Conservation (phyloP, 148 eudicot species). For the Fagopyrum homotropicum region DNA sequence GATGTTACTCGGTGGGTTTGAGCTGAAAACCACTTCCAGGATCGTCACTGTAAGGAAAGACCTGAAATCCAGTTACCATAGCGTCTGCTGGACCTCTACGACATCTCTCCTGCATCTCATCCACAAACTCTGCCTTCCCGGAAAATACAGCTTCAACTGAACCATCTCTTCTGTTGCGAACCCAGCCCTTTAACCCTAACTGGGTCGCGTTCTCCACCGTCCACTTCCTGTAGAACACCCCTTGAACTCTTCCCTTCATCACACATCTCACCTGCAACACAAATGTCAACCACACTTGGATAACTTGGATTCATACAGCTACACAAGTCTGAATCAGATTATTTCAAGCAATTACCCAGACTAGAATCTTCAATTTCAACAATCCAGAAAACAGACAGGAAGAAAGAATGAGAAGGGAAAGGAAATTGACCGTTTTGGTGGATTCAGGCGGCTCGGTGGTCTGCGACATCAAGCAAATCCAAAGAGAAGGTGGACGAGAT, state of each 20-base stretch:
- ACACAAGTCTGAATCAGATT: no score
- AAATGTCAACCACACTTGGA: neutral
- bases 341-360: no score
- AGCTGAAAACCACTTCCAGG: constrained; percentile 60
- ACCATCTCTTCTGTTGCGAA: constrained; percentile 69
- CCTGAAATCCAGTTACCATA: constrained; percentile 61
- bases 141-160: constrained; percentile 82
- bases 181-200: constrained; percentile 79
- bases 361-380: neutral
- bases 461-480: constrained; percentile 34
- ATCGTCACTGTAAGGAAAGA: constrained; percentile 47
- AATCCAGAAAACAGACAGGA: neutral
- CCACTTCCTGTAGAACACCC: constrained; percentile 79
- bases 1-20: constrained; percentile 38
- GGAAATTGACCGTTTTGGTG: no score
- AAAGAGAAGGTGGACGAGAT: constrained; percentile 33
- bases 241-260: constrained; percentile 86
- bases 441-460: neutral
- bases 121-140: constrained; percentile 52
- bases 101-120: constrained; percentile 78
- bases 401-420: no score
- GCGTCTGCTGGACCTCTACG: constrained; percentile 70
- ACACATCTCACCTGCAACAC: constrained; percentile 58
- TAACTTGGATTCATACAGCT: no score
- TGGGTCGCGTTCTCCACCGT: constrained; percentile 68